Evolutionary conservation across 1,139 yeast species (phyloP).

Genomic region (Diutina siamensis): DNA sequence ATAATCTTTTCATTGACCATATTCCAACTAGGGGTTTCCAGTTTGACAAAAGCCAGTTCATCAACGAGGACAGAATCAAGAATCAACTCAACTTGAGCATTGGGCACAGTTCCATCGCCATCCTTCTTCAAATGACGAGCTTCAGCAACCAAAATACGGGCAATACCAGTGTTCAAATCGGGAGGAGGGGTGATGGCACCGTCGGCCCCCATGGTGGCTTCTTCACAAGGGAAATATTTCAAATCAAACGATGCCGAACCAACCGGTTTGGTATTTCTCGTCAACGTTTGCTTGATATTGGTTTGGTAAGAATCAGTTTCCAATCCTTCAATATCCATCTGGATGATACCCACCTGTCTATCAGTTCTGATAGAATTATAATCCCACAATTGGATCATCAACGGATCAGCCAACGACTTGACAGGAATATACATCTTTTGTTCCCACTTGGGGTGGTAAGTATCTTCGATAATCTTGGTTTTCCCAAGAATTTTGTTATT

Average conservation of each 20-base stretch:
- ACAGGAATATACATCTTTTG: constrained; percentile 65
- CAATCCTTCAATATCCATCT: constrained; percentile 62
- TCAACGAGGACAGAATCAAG: constrained; percentile 48
- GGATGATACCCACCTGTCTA: constrained; percentile 66
- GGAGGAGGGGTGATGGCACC: constrained; percentile 85
- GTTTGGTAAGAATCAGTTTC: constrained; percentile 42
- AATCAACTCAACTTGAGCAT: constrained; percentile 63
- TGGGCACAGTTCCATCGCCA: constrained; percentile 27
- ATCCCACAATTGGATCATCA: constrained; percentile 59
- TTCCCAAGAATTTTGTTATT: constrained; percentile 43
- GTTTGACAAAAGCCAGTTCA: constrained; percentile 45
- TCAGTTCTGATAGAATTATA: constrained; percentile 73
- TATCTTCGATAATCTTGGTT: constrained; percentile 54
- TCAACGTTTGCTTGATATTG: constrained; percentile 42
- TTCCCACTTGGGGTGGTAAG: constrained; percentile 71
- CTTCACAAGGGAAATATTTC: constrained; percentile 69
- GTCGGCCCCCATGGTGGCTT: constrained; percentile 65
- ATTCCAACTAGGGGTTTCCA: constrained; percentile 60
- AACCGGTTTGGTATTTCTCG: constrained; percentile 72
- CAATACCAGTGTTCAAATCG: constrained; percentile 87
- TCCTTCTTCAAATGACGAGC: constrained; percentile 38
- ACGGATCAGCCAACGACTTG: constrained; percentile 68
- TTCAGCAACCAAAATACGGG: constrained; percentile 42
- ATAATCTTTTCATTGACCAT: constrained; percentile 60
- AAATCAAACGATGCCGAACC: constrained; percentile 66